Evolutionary conservation across 306 rosid species (phyloP).

Genomic region (Rosa rugosa): DNA sequence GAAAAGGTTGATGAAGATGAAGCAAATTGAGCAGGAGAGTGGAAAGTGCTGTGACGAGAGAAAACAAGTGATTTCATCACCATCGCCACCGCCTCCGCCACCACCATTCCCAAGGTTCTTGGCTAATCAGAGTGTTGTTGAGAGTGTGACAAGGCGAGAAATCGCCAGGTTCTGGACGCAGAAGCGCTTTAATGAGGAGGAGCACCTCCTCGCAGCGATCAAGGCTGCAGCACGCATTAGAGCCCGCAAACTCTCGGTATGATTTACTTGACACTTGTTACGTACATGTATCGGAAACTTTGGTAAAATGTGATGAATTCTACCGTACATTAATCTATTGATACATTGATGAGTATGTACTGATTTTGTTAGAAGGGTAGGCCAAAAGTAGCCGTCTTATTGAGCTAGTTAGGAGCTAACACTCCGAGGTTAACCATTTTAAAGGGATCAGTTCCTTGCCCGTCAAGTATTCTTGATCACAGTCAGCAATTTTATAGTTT

Average conservation of each 20-base stretch:
- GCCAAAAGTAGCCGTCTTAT: neutral
- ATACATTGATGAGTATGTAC: neutral
- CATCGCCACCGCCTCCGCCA: conserved; percentile 37
- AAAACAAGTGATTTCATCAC: conserved; percentile 18
- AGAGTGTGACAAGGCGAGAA: conserved; percentile 70
- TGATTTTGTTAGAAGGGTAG: neutral
- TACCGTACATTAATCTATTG: neutral
- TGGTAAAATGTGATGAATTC: neutral
- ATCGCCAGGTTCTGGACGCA: conserved; percentile 79
- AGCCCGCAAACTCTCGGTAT: conserved; percentile 67
- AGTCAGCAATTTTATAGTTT: neutral
- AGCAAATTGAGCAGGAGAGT: conserved; percentile 17
- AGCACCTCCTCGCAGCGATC: conserved; percentile 80
- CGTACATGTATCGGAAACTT: neutral
- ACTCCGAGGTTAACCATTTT: neutral
- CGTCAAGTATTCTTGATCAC: neutral
- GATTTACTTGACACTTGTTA: neutral
- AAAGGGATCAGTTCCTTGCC: neutral
- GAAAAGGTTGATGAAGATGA: conserved; percentile 24
- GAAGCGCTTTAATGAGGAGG: conserved; percentile 61
- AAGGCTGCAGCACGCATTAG: conserved; percentile 72
- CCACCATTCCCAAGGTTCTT: conserved; percentile 53
- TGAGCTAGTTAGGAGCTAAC: neutral
- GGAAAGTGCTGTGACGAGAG: conserved; percentile 27
- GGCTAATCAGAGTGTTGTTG: conserved; percentile 22